A percentile compares a stretch with the other conserved stretches of the same genome.
These are phyloP conservation scores for Cinnamomum micranthum DNA, from an alignment of 164 flowering plant species.

Conservation along the genomic window DNA sequence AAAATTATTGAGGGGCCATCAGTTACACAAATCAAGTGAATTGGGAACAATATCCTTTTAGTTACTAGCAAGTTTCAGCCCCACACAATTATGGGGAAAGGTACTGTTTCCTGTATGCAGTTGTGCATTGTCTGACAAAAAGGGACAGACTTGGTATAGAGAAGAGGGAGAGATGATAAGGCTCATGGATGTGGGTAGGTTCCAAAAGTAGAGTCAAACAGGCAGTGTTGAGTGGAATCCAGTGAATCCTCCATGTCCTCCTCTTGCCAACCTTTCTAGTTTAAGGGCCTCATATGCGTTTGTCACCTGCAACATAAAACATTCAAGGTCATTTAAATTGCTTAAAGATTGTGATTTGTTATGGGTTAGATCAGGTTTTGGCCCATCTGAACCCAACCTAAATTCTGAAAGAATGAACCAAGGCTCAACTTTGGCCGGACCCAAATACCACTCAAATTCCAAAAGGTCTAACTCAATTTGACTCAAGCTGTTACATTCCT, in stretches of 20 bases:
- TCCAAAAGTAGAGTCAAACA: conserved; percentile 29
- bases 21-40: not conserved
- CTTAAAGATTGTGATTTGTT: not conserved
- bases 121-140: not conserved
- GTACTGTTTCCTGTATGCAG: not conserved
- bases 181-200: conserved; percentile 9
- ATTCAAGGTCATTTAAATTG: conserved; percentile 9
- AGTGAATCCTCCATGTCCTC: conserved; percentile 42
- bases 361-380: too few relatives aligned
- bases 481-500: too few relatives aligned
- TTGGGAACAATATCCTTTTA: not conserved
- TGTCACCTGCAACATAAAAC: conserved; percentile 36
- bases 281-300: conserved; percentile 37
- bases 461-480: too few relatives aligned
- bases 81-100: not conserved
- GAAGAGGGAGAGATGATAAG: conserved; percentile 9
- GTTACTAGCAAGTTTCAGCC: conserved; percentile 2
- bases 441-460: too few relatives aligned
- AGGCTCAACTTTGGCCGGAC: too few relatives aligned
- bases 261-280: conserved; percentile 39
- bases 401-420: too few relatives aligned
- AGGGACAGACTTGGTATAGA: conserved; percentile 10
- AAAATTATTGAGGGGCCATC: too few relatives aligned
- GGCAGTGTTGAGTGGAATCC: conserved; percentile 32
- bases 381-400: too few relatives aligned